Conservation (phyloP, 176 grass and related monocot genomes). For the Paspalum notatum region DNA sequence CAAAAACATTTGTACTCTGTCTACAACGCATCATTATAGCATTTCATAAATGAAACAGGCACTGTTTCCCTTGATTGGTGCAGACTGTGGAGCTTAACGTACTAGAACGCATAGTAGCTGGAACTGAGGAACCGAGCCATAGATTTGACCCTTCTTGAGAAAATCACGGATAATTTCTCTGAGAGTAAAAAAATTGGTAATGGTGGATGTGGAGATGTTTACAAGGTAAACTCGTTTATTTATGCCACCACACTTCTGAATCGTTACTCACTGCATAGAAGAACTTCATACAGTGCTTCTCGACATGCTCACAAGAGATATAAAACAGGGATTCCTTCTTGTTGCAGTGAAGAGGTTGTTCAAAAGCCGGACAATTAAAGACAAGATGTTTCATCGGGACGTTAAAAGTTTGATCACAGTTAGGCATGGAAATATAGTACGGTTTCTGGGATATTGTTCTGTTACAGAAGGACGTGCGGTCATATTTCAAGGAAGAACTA, state of each 20-base stretch:
- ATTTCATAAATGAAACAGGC: not conserved
- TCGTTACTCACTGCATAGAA: not conserved
- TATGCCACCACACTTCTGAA: not conserved
- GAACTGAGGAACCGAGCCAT: not conserved
- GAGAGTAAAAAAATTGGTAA: not conserved
- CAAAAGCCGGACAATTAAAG: not conserved
- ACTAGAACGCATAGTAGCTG: not conserved
- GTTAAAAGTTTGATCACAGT: not conserved
- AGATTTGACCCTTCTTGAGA: not conserved
- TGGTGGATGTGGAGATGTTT: not conserved
- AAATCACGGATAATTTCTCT: not conserved
- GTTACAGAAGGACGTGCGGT: not conserved
- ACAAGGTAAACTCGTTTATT: not conserved
- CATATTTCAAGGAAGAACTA: not conserved
- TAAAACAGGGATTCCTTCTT: not conserved
- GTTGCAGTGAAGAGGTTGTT: not conserved
- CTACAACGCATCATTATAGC: not conserved
- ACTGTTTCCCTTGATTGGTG: not conserved
- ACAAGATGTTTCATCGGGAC: not conserved
- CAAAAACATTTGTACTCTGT: not conserved
- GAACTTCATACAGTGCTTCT: not conserved
- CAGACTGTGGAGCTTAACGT: not conserved
- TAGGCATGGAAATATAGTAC: not conserved
- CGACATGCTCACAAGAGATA: not conserved
- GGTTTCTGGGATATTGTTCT: constrained; percentile 21